phyloP scores from a whole-genome alignment of 257 asterid genomes.

The Fraxinus pennsylvanica region DNA sequence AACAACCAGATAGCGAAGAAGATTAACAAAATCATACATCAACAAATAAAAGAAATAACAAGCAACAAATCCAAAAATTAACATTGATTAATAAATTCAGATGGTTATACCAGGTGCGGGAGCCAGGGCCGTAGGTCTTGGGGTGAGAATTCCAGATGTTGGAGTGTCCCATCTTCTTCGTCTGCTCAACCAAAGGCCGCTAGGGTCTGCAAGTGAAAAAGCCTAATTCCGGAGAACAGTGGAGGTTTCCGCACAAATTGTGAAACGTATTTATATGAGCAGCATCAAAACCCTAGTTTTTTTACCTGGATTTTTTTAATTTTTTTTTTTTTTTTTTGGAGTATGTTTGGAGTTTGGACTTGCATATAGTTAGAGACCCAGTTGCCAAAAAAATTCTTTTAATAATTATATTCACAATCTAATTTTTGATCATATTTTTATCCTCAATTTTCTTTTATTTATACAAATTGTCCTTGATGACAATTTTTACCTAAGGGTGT shows the following conservation, averaged over 20 bases:
- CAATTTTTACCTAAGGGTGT: no score
- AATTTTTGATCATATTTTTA: no score
- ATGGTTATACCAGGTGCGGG: slow-evolving; percentile 47
- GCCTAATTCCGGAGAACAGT: slow-evolving; percentile 11
- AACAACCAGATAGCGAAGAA: not conserved
- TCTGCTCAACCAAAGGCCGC: slow-evolving; percentile 22
- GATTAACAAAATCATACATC: not conserved
- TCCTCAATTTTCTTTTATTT: no score
- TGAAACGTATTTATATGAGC: slow-evolving; percentile 13
- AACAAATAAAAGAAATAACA: not conserved
- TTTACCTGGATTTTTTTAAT: not conserved
- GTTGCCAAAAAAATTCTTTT: no score
- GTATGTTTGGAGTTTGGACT: not conserved
- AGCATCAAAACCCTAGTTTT: slow-evolving; percentile 23
- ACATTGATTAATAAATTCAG: not conserved
- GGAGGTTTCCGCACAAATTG: not conserved
- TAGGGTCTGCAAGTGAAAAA: not conserved
- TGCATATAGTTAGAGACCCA: not conserved
- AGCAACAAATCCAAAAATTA: not conserved
- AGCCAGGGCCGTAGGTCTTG: slow-evolving; percentile 57
- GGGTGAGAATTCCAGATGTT: slow-evolving; percentile 63
- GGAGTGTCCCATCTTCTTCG: slow-evolving; percentile 45
- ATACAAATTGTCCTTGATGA: no score
- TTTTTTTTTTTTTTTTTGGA: not conserved
- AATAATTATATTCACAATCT: no score